A percentile compares a stretch with the other conserved stretches of the same genome.
These are phyloP conservation scores for Candida morakotiae DNA, from an alignment of 805 yeast species.

Conservation along the genomic window DNA sequence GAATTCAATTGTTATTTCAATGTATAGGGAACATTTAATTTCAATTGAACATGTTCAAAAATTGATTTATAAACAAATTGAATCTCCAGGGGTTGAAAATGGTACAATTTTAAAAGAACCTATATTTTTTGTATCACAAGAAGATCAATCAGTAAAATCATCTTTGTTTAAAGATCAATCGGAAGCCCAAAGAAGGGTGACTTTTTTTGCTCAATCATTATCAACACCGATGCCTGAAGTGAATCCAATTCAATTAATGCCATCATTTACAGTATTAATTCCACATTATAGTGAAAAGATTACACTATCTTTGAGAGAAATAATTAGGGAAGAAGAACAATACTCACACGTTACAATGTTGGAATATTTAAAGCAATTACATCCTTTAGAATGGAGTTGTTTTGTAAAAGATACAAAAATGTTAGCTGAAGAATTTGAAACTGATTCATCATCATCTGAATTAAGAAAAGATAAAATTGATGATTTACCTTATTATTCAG, in stretches of 20 bases:
- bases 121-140: slow-evolving; percentile 74
- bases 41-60: slow-evolving; percentile 70
- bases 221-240: slow-evolving; percentile 84
- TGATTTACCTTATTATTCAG: slow-evolving; percentile 90
- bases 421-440: slow-evolving; percentile 87
- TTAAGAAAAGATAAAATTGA: slow-evolving; percentile 54
- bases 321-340: slow-evolving; percentile 95
- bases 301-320: slow-evolving; percentile 86
- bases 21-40: slow-evolving; percentile 77
- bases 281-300: slow-evolving; percentile 98
- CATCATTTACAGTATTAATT: slow-evolving; percentile 80
- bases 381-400: slow-evolving; percentile 97
- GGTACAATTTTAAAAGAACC: slow-evolving; percentile 56
- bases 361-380: slow-evolving; percentile 91
- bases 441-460: slow-evolving; percentile 16
- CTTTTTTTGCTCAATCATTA: slow-evolving; percentile 86
- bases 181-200: slow-evolving; percentile 79
- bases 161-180: slow-evolving; percentile 57
- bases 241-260: slow-evolving; percentile 63
- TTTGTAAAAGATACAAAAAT: slow-evolving; percentile 95
- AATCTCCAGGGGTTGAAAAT: slow-evolving; percentile 9
- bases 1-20: slow-evolving; percentile 79
- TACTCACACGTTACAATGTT: slow-evolving; percentile 90
- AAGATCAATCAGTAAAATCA: slow-evolving; percentile 63
- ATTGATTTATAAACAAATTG: slow-evolving; percentile 54